Evolutionary conservation across 805 yeast species (phyloP).

Genomic region (Suhomyces sp.): DNA sequence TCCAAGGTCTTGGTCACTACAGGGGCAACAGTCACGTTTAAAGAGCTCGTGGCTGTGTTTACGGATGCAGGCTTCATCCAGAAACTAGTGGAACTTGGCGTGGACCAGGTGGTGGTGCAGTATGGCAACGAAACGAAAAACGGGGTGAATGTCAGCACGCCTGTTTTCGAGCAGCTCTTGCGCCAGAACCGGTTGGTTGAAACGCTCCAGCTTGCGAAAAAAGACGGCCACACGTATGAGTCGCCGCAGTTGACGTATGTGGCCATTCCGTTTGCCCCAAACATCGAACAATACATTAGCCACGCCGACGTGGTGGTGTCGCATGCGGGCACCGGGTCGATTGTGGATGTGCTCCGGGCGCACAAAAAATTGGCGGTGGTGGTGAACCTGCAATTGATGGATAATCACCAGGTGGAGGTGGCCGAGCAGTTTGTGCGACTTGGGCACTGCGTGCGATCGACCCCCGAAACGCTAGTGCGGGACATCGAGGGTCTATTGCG

Average conservation of each 20-base stretch:
- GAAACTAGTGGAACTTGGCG: constrained; percentile 34
- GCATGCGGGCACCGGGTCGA: constrained; percentile 92
- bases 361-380: constrained; percentile 63
- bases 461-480: background rate
- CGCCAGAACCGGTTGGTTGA: constrained; percentile 9
- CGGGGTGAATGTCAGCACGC: constrained; percentile 20
- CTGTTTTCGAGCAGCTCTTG: constrained; percentile 18
- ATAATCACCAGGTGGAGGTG: constrained; percentile 80
- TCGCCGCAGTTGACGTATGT: background rate
- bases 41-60: constrained; percentile 48
- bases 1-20: constrained; percentile 58
- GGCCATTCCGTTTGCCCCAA: constrained; percentile 27
- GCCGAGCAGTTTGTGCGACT: constrained; percentile 36
- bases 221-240: background rate
- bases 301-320: constrained; percentile 64
- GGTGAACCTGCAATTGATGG: constrained; percentile 70
- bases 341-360: constrained; percentile 67
- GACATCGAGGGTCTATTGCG: background rate
- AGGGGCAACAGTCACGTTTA: constrained; percentile 90
- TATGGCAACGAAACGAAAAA: constrained; percentile 39
- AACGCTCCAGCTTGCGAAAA: constrained; percentile 7
- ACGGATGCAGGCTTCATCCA: constrained; percentile 33
- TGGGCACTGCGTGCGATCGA: constrained; percentile 3
- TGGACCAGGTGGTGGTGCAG: constrained; percentile 48
- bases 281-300: constrained; percentile 36